Evolutionary conservation across 257 asterid species (phyloP).

Genomic region (Solanum rostratum): DNA sequence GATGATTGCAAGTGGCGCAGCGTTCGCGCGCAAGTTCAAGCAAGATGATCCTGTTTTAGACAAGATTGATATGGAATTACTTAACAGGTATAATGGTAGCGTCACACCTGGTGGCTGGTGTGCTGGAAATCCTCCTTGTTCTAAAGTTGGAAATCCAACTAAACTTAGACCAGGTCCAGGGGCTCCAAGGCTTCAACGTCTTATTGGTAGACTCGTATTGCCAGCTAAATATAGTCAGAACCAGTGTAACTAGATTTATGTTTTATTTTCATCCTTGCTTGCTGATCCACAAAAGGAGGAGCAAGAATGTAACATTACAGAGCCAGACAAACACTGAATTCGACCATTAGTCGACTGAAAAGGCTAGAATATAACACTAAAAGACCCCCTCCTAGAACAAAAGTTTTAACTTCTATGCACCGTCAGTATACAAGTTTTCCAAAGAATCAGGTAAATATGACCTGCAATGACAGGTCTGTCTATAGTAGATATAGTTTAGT

Average conservation of each 20-base stretch:
- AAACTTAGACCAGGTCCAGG: conserved; percentile 64
- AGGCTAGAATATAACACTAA: not conserved
- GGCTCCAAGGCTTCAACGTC: conserved; percentile 51
- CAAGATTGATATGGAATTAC: conserved; percentile 50
- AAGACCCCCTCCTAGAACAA: not conserved
- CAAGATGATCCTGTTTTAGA: conserved; percentile 42
- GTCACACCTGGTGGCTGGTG: conserved; percentile 98
- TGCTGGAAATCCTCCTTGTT: conserved; percentile 56
- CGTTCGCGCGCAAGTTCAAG: conserved; percentile 85
- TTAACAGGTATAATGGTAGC: conserved; percentile 38
- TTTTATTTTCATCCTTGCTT: not conserved
- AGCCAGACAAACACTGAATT: not conserved
- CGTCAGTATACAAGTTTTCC: not conserved
- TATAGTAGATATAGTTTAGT: not conserved
- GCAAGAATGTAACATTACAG: not conserved
- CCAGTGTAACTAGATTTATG: conserved; percentile 44
- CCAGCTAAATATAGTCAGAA: conserved; percentile 19
- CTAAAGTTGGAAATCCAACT: conserved; percentile 50
- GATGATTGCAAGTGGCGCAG: conserved; percentile 60
- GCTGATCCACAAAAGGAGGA: not conserved
- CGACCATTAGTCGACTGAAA: not conserved
- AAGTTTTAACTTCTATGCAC: not conserved
- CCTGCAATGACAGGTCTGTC: not conserved
- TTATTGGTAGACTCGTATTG: conserved; percentile 27
- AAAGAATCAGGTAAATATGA: not conserved